These are phyloP conservation scores for Paecilomyces variotii DNA, from an alignment of 2,329 filamentous ascomycete genomes.

Conservation along the genomic window DNA sequence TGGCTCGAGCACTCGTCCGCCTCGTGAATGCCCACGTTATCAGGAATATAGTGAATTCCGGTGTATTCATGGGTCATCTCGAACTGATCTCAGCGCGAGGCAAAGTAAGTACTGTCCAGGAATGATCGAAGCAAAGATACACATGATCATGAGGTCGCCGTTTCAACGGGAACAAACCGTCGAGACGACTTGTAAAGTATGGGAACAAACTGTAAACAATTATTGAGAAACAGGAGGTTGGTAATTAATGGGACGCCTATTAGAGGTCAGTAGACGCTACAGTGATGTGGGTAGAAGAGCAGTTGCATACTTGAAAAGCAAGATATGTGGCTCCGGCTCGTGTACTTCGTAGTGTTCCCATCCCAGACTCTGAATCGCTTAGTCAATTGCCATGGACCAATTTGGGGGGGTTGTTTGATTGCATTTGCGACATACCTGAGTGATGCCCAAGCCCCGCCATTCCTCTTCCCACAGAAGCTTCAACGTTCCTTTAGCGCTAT, in stretches of 20 bases:
- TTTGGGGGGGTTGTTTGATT: not conserved
- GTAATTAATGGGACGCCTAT: conserved; percentile 75
- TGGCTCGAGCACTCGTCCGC: too few relatives aligned
- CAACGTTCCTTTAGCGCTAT: conserved; percentile 78
- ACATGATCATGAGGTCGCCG: conserved; percentile 1
- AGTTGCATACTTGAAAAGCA: conserved; percentile 84
- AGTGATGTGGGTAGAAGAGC: conserved; percentile 13
- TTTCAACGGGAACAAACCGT: conserved; percentile 10
- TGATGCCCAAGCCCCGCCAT: conserved; percentile 95
- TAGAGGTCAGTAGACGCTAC: conserved; percentile 14
- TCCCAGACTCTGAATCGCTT: conserved; percentile 66
- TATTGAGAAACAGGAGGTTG: conserved; percentile 53
- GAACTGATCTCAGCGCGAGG: not conserved
- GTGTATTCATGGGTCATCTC: not conserved
- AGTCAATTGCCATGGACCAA: not conserved
- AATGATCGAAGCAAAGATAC: conserved; percentile 1
- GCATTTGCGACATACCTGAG: conserved; percentile 57
- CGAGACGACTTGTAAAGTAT: conserved; percentile 1
- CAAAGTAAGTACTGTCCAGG: conserved; percentile 3
- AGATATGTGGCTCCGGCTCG: conserved; percentile 95
- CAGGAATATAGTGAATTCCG: not conserved
- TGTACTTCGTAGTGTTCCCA: conserved; percentile 99
- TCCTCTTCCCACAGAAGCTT: conserved; percentile 98
- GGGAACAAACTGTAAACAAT: not conserved
- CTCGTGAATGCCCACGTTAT: not conserved